A percentile compares a stretch with the other conserved stretches of the same genome.
Conservation (phyloP, 192 early-diverging fungal species). For the Coemansia sp. region DNA sequence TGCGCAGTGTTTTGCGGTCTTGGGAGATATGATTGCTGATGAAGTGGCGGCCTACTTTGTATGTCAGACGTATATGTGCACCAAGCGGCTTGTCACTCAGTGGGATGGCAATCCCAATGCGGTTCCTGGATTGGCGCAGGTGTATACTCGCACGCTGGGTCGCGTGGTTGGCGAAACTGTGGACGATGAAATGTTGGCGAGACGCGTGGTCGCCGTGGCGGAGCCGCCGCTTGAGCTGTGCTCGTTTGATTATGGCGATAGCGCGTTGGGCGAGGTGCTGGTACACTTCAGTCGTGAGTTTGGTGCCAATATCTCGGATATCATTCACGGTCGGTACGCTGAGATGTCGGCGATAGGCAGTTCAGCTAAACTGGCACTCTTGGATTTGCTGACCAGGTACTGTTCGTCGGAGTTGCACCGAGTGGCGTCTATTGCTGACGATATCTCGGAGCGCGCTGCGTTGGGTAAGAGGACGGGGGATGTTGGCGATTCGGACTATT, state of each 20-base stretch:
- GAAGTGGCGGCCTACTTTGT: conserved; percentile 26
- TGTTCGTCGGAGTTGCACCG: conserved; percentile 11
- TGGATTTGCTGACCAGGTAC: conserved; percentile 11
- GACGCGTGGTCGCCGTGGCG: conserved; percentile 15
- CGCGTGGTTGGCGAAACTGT: not conserved
- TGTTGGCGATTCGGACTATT: conserved; percentile 8
- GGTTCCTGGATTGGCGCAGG: conserved; percentile 13
- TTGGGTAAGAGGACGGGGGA: not conserved
- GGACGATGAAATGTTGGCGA: not conserved
- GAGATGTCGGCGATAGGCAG: conserved; percentile 2
- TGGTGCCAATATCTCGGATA: not conserved
- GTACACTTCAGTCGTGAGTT: conserved; percentile 13
- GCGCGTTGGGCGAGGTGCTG: conserved; percentile 20
- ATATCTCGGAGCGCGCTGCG: conserved; percentile 13
- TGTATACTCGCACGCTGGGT: conserved; percentile 6
- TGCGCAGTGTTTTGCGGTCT: not conserved
- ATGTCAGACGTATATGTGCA: conserved; percentile 26
- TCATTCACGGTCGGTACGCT: conserved; percentile 1
- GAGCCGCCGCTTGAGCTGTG: conserved; percentile 33
- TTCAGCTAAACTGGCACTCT: conserved; percentile 16
- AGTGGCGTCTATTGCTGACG: conserved; percentile 21
- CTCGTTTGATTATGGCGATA: conserved; percentile 29
- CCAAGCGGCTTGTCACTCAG: conserved; percentile 4
- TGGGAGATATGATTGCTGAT: conserved; percentile 18
- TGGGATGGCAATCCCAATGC: not conserved